Evolutionary conservation across 345 rosid genomes (phyloP), one percentile per base, ranked within the genome.

Genomic region (Aquilaria malaccensis): DNA sequence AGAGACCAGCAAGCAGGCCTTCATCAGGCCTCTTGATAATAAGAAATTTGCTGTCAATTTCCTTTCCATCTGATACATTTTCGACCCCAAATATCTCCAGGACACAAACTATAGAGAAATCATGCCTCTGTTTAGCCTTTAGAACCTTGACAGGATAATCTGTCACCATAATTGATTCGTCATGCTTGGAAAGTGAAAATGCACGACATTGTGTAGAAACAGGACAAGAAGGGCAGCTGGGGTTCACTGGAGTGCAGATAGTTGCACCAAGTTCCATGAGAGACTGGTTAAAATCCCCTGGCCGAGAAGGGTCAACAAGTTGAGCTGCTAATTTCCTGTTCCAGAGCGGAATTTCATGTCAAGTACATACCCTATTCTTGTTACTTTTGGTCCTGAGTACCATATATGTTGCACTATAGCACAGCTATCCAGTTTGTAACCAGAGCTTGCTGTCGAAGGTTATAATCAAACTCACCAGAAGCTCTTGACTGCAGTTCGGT

Each of bases 221-320:
- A 62, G 98, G 96, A 75, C 97, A 93, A 52, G 80, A 77, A 60
- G 81, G 68, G 71, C 98, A 93, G 67, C 58, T 78, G 30, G 97
- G 97, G 65, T 77, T 89, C 56, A 75, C 61, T 15, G 85, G 88
- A 53, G 80, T 72, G 86, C 98, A 93, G 53, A 83, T 22, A n/a
- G 86, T 87, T 30, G 98, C 97, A 76, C 98, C 98, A 46, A 93
- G 94, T 74, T 93, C 96, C 96, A 93, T 93, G 52, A 89, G 74
- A 53, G 97, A 89, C 69, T 93, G 97, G 76, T 93, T 93, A 75
- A 89, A 89, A 79, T 93, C 97, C 66, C 98, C 97, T 30, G 98
- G 97, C 51, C 73, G 86, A 48, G 52, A 57, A 62, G 77, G 77
- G 83, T 93, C 97, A 54, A 93, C 98, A 37, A 93, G 80, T 79